phyloP scores from a whole-genome alignment of 2,329 filamentous ascomycete genomes.

The Penicillium sp. region DNA sequence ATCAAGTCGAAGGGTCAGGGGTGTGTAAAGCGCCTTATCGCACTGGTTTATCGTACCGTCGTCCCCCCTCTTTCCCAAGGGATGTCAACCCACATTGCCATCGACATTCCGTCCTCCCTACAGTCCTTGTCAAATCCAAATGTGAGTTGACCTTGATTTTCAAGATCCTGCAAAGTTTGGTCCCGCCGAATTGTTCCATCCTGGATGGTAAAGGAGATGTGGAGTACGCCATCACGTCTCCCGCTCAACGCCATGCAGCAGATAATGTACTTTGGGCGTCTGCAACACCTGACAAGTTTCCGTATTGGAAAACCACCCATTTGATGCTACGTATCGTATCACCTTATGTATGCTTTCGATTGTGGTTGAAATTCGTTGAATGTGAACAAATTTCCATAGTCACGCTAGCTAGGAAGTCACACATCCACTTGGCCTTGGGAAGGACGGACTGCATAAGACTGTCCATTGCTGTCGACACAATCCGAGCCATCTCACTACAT shows the following conservation, averaged over 20 bases:
- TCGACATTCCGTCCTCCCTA: constrained; percentile 23
- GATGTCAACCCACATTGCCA: constrained; percentile 18
- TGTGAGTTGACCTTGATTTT: constrained; percentile 2
- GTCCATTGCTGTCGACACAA: not conserved
- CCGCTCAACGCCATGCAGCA: not conserved
- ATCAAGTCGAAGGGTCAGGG: constrained; percentile 14
- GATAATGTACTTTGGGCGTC: not conserved
- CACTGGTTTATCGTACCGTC: not conserved
- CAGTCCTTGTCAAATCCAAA: constrained; percentile 14
- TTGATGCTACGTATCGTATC: no score
- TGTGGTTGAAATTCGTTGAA: not conserved
- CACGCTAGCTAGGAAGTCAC: no score
- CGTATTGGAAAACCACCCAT: not conserved
- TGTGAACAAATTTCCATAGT: no score
- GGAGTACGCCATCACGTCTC: not conserved
- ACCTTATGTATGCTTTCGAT: not conserved
- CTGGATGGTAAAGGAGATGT: not conserved
- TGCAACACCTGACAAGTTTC: not conserved
- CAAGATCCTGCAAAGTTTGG: not conserved
- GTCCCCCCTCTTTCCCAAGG: not conserved
- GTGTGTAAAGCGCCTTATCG: constrained; percentile 4
- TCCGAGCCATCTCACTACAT: no score
- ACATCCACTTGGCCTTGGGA: no score
- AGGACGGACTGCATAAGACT: not conserved
- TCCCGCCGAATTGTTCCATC: not conserved